These are phyloP conservation scores for Xenoacremonium recifei DNA, from an alignment of 2,329 filamentous ascomycete genomes.

Conservation along the genomic window DNA sequence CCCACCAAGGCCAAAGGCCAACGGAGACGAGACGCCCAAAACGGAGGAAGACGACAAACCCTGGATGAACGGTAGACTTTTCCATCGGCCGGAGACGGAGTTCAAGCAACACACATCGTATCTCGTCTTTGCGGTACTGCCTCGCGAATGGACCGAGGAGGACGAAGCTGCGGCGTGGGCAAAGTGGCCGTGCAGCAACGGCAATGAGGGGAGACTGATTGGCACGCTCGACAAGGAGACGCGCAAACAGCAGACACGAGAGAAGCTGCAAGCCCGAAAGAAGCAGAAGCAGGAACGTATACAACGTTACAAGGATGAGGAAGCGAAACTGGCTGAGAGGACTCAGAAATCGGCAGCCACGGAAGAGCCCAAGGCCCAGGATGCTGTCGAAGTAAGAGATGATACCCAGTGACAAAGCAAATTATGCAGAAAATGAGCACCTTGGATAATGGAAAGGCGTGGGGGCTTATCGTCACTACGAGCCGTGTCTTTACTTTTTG, in stretches of 20 bases:
- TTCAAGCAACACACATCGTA: slow-evolving; percentile 98
- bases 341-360: slow-evolving; percentile 19
- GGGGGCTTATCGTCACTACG: too few species aligned
- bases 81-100: slow-evolving; percentile 81
- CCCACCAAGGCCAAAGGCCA: slow-evolving; percentile 23
- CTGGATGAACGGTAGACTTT: slow-evolving; percentile 74
- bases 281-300: slow-evolving; percentile 38
- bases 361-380: slow-evolving; percentile 9
- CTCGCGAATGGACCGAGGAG: slow-evolving; percentile 79
- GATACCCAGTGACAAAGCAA: neutral
- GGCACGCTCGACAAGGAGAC: slow-evolving; percentile 53
- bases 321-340: slow-evolving; percentile 11
- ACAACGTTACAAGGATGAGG: too few species aligned
- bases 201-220: slow-evolving; percentile 50
- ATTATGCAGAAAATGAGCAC: neutral
- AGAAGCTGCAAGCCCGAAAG: slow-evolving; percentile 48
- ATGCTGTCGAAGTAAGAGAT: too few species aligned
- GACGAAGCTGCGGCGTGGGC: slow-evolving; percentile 70
- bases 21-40: slow-evolving; percentile 22
- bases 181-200: slow-evolving; percentile 61
- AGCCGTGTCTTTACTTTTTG: too few species aligned
- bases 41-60: slow-evolving; percentile 43
- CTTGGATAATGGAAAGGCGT: too few species aligned
- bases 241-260: slow-evolving; percentile 56
- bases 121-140: slow-evolving; percentile 86